Evolutionary conservation across 2,329 filamentous ascomycete genomes (phyloP), one percentile per base, ranked within the genome.

Genomic region (Dactylonectria macrodidyma): DNA sequence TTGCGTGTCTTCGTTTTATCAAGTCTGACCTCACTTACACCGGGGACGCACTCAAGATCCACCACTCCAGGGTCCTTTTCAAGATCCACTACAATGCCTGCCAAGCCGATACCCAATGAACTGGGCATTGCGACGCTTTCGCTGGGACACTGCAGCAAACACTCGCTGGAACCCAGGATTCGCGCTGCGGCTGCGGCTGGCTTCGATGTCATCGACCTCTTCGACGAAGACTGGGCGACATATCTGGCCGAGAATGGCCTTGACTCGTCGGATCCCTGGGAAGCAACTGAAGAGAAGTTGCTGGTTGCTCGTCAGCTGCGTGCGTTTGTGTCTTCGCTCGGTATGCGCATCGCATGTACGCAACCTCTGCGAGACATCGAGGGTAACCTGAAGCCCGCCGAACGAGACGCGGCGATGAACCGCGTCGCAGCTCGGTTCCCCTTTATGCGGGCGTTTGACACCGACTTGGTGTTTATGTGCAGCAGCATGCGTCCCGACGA

Each of bases 401-500:
- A 65, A 7, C 52, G 65, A 16, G 48, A 62, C 6, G 68, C 65
- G n/a, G 68, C 68, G 12, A 55, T 70, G 5, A 12, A 44, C 2
- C 61, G 68, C 8, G 68, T 60, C 8, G 62, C 65, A 11, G 68
- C 65, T 4, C 59, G 68, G 19, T 70, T 70, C n/a, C 65, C 68
- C 7, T 70, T 70, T 12, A 68, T 70, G 68, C 47, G 68, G 11
- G 68, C 68, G 24, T 65, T 70, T 3, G 68, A 65, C 24, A 70
- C 68, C 8, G 65, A 70, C 38, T 41, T 70, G 12, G 68, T 70
- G 24, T 70, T 70, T 16, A 70, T 70, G 65, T 70, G 68, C 38
- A 65, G 65, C 12, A 70, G 65, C 44, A 70, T 70, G 62, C 54
- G 65, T 1, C 68, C 65, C 9, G 68, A 70, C 19, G 68, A 70